Evolutionary conservation across 148 eudicot genomes (phyloP).

Genomic region (Vaccinium vitisidaea): DNA sequence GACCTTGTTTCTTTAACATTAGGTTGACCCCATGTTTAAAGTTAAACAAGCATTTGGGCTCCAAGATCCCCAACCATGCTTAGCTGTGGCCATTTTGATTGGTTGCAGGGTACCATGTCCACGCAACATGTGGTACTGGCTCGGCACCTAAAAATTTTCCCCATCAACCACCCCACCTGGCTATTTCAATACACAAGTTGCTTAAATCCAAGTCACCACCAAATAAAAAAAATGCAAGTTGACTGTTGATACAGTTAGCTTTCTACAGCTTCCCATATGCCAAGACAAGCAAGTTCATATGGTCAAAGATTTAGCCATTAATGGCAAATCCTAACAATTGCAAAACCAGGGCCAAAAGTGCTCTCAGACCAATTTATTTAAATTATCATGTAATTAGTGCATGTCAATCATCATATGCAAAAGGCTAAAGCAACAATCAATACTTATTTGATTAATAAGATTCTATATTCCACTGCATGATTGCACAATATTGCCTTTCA

Average conservation of each 20-base stretch:
- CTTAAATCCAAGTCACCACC: neutral
- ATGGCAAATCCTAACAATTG: neutral
- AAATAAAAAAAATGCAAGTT: neutral
- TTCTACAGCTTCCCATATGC: no score
- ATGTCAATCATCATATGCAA: neutral
- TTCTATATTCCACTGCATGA: neutral
- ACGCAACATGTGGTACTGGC: no score
- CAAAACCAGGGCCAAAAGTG: neutral
- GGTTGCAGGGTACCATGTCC: no score
- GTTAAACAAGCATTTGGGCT: neutral
- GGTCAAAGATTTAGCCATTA: neutral
- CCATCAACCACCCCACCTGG: neutral
- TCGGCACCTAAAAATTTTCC: no score
- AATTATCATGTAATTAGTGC: conserved; percentile 2
- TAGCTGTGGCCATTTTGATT: neutral
- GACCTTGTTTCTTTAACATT: neutral
- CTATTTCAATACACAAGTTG: neutral
- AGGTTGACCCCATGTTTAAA: neutral
- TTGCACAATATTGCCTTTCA: neutral
- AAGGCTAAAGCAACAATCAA: neutral
- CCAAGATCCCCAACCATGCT: neutral
- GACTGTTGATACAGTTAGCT: neutral
- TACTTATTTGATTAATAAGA: neutral
- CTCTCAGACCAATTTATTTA: neutral
- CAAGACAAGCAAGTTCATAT: neutral